Conservation (phyloP, 495 filamentous ascomycete species). For the Glonium stellatum region DNA sequence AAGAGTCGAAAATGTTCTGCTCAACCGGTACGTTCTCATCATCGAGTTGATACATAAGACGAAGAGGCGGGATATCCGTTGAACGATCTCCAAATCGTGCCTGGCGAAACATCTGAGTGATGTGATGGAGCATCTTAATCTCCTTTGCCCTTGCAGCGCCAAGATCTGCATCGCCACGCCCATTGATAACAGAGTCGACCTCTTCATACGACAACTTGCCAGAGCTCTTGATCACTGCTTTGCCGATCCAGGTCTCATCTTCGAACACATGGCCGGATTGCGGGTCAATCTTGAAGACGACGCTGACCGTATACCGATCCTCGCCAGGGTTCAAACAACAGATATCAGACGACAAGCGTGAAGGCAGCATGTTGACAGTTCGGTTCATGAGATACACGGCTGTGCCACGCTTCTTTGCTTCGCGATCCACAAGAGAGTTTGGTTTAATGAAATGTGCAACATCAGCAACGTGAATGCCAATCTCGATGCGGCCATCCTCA, state of each 20-base stretch:
- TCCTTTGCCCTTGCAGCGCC: constrained; percentile 58
- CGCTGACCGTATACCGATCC: constrained; percentile 84
- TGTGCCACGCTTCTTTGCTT: constrained; percentile 96
- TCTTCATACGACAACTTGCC: constrained; percentile 78
- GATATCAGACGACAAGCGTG: constrained; percentile 74
- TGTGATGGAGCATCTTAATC: constrained; percentile 65
- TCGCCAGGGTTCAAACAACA: constrained; percentile 79
- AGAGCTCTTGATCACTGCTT: constrained; percentile 83
- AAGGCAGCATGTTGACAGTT: constrained; percentile 82
- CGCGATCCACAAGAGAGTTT: constrained; percentile 91
- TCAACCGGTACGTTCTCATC: constrained; percentile 97
- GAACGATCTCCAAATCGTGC: constrained; percentile 71
- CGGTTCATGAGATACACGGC: constrained; percentile 90
- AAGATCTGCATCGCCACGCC: constrained; percentile 50
- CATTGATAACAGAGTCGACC: constrained; percentile 70
- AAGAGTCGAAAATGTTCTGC: constrained; percentile 90
- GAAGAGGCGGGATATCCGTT: constrained; percentile 72
- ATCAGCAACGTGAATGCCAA: constrained; percentile 93
- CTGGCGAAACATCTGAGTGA: constrained; percentile 83
- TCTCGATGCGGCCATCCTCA: constrained; percentile 76
- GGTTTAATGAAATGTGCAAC: constrained; percentile 95
- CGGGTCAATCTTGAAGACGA: constrained; percentile 81
- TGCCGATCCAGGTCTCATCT: constrained; percentile 88
- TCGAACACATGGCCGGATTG: constrained; percentile 68
- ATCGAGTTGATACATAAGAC: constrained; percentile 88